phyloP scores from a whole-genome alignment of 2,329 filamentous ascomycete species.

The Arachnomyces sp. region DNA sequence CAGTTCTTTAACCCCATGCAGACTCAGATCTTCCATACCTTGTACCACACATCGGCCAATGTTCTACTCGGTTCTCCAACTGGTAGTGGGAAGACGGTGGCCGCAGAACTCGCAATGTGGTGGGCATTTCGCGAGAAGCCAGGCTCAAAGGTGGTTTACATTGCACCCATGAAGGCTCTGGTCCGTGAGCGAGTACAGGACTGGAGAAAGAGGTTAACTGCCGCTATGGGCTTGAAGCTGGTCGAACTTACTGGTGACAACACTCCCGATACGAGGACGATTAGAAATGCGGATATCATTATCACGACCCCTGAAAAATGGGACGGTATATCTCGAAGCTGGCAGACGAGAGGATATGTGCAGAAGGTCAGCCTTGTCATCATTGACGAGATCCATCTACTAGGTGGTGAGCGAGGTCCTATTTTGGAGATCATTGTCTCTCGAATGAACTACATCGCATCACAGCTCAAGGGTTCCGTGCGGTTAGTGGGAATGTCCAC shows the following conservation, averaged over 20 bases:
- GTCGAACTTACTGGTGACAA: constrained; percentile 97
- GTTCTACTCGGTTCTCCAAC: constrained; percentile 93
- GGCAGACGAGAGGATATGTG: constrained; percentile 96
- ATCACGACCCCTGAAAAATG: constrained; percentile 99
- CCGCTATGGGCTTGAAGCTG: constrained; percentile 75
- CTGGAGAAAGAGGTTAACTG: constrained; percentile 75
- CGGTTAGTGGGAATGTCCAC: constrained; percentile 97
- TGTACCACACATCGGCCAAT: constrained; percentile 87
- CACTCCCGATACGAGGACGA: constrained; percentile 91
- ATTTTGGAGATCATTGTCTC: constrained; percentile 94
- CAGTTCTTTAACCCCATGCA: constrained; percentile 99
- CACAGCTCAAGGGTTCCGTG: constrained; percentile 81
- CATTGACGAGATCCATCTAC: constrained; percentile 94
- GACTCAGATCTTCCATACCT: constrained; percentile 93
- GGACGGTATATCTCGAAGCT: constrained; percentile 98
- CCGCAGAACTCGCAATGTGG: constrained; percentile 97
- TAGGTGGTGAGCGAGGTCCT: constrained; percentile 92
- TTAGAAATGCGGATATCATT: constrained; percentile 92
- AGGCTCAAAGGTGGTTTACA: constrained; percentile 96
- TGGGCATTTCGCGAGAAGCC: constrained; percentile 94
- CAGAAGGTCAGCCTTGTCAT: constrained; percentile 92
- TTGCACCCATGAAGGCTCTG: constrained; percentile 97
- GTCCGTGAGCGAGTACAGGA: constrained; percentile 94
- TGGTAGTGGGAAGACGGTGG: constrained; percentile 94
- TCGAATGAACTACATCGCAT: constrained; percentile 97